Conservation (phyloP, 371 early-diverging fungal genomes). For the Mucor irregularis region DNA sequence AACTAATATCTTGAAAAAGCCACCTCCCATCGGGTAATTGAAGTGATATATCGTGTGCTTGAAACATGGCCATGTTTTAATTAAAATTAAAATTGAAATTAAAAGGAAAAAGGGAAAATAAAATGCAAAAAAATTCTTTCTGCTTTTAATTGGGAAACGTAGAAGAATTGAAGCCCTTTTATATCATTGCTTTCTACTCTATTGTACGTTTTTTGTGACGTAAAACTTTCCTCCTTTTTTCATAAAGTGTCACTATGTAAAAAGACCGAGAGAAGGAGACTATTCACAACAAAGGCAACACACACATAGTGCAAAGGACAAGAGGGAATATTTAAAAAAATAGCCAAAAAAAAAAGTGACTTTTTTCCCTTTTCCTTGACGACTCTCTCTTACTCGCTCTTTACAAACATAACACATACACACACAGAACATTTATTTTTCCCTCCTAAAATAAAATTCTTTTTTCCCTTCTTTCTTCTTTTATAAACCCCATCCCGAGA, state of each 20-base stretch:
- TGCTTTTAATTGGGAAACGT: no score
- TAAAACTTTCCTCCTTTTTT: no score
- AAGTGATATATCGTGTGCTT: conserved; percentile 38
- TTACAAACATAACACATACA: no score
- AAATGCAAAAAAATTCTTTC: no score
- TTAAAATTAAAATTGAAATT: not conserved
- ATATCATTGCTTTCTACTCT: no score
- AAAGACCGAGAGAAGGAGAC: not conserved
- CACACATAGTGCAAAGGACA: not conserved
- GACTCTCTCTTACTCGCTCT: no score
- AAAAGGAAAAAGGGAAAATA: not conserved
- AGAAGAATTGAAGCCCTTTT: no score
- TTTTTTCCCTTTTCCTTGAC: not conserved
- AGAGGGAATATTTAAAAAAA: not conserved
- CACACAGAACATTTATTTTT: not conserved
- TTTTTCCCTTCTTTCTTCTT: not conserved
- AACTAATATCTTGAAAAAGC: conserved; percentile 63
- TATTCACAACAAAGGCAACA: not conserved
- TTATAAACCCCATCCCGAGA: not conserved
- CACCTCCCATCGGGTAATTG: conserved; percentile 48
- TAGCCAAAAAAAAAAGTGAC: not conserved
- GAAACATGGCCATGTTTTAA: conserved; percentile 23
- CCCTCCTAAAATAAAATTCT: not conserved
- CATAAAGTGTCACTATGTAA: no score
- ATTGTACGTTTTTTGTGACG: no score